A percentile compares a stretch with the other conserved stretches of the same genome.
These are phyloP conservation scores for Calonectria pteridis DNA, from an alignment of 2,329 filamentous ascomycete species.

Conservation along the genomic window DNA sequence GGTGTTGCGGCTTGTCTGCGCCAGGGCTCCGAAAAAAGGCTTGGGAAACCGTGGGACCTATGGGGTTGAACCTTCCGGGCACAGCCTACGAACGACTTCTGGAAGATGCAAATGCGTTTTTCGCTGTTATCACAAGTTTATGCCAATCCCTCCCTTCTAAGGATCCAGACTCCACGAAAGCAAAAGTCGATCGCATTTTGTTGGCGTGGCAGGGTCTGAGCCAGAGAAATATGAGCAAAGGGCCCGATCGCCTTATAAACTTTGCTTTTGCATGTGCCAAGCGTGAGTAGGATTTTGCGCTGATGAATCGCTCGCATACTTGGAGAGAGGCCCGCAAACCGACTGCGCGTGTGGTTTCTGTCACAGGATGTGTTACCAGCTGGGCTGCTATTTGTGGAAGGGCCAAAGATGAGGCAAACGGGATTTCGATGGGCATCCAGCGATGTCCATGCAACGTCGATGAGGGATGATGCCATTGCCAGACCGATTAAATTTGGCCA, in stretches of 20 bases:
- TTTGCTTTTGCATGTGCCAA: conserved; percentile 3
- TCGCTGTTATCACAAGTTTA: neutral
- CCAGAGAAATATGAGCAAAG: neutral
- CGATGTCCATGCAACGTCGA: neutral
- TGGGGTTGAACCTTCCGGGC: neutral
- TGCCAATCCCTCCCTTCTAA: neutral
- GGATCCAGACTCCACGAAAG: neutral
- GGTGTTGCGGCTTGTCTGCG: neutral
- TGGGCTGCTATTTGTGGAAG: neutral
- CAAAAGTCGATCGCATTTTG: neutral
- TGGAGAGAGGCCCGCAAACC: neutral
- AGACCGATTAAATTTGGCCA: neutral
- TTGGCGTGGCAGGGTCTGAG: neutral
- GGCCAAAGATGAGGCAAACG: neutral
- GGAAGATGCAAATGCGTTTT: neutral
- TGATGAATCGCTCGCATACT: neutral
- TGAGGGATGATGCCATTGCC: neutral
- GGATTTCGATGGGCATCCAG: neutral
- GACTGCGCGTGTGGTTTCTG: neutral
- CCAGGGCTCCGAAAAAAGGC: neutral
- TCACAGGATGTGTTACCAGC: neutral
- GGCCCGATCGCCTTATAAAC: neutral
- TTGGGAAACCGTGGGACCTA: neutral
- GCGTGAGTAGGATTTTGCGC: neutral
- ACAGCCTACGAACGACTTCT: neutral